Percentiles rank a stretch among this genome's conserved stretches.
Evolutionary conservation across 208 protist genomes (phyloP).

Genomic region (Acanthamoeba divionensis): DNA sequence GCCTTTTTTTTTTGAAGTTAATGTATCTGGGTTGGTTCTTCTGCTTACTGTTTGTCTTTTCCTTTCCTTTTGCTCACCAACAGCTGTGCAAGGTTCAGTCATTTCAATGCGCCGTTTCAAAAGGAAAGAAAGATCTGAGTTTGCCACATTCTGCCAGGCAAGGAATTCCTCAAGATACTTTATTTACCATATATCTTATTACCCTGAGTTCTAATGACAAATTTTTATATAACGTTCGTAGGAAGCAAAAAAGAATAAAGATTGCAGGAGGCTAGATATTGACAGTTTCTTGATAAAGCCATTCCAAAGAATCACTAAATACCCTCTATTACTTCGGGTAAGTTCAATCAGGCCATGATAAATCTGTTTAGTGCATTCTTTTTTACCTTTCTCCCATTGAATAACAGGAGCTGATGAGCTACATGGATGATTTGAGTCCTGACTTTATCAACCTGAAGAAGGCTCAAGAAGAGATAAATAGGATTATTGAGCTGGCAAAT

Average conservation of each 20-base stretch:
- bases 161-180: too few species aligned
- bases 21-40: too few species aligned
- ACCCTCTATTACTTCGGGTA: neutral
- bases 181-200: too few species aligned
- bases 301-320: conserved; percentile 11
- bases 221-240: too few species aligned
- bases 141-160: neutral
- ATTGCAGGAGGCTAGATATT: neutral
- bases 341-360: neutral
- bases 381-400: neutral
- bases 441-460: conserved; percentile 13
- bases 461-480: conserved; percentile 10
- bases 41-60: too few species aligned
- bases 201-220: too few species aligned
- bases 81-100: too few species aligned
- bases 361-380: neutral
- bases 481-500: conserved; percentile 11
- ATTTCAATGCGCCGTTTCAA: too few species aligned
- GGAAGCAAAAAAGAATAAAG: neutral
- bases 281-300: conserved; percentile 13
- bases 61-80: too few species aligned
- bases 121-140: neutral
- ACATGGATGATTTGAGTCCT: neutral
- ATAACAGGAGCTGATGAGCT: neutral
- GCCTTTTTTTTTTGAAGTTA: too few species aligned